phyloP scores from a whole-genome alignment of 441 rosid genomes.

The Erodium trifolium region DNA sequence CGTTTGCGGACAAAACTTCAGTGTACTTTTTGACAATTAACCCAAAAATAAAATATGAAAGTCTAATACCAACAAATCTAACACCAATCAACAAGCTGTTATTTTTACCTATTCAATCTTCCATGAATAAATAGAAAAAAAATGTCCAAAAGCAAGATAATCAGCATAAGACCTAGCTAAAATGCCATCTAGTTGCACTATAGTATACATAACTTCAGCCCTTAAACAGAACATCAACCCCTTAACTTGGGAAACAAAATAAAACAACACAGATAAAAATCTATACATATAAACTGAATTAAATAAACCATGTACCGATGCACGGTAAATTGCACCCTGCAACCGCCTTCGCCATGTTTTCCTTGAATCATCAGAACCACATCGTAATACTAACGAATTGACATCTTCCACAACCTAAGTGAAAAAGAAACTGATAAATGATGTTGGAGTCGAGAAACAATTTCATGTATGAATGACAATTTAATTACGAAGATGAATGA shows the following conservation, averaged over 20 bases:
- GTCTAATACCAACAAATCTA: neutral
- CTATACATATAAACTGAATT: slow-evolving; percentile 1
- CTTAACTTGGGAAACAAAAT: neutral
- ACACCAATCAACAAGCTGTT: neutral
- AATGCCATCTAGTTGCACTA: neutral
- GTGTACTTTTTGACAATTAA: too few relatives aligned
- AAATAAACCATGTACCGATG: slow-evolving; percentile 54
- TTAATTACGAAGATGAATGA: slow-evolving; percentile 12
- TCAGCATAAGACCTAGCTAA: slow-evolving; percentile 1
- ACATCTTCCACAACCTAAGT: slow-evolving; percentile 79
- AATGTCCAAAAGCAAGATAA: neutral
- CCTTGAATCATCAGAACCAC: slow-evolving; percentile 65
- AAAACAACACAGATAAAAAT: slow-evolving; percentile 4
- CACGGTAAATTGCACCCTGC: slow-evolving; percentile 84
- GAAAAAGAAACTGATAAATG: slow-evolving; percentile 14
- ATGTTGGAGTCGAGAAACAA: slow-evolving; percentile 8
- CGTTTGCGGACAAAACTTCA: too few relatives aligned
- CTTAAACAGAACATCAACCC: neutral
- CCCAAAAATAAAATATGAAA: neutral
- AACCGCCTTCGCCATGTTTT: slow-evolving; percentile 83
- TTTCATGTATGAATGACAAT: slow-evolving; percentile 8
- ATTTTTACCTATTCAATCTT: neutral
- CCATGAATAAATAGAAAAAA: neutral
- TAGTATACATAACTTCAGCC: too few relatives aligned
- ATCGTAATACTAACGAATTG: slow-evolving; percentile 60